phyloP scores from a whole-genome alignment of 2,329 filamentous ascomycete species.

The Trichoderma sp. region DNA sequence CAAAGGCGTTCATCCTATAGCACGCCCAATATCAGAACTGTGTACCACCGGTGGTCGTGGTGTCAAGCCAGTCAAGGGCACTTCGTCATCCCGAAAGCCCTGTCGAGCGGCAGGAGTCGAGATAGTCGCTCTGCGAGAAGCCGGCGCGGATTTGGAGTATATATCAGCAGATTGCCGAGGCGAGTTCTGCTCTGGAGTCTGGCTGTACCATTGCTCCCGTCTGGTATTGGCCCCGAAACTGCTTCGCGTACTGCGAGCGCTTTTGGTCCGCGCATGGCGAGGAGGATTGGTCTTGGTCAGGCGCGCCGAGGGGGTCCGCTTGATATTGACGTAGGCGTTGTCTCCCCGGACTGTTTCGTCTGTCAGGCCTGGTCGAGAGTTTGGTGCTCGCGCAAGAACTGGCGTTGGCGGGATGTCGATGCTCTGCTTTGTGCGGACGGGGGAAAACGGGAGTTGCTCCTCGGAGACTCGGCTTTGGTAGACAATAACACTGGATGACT shows the following conservation, averaged over 20 bases:
- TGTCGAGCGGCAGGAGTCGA: constrained; percentile 47
- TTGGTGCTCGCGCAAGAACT: constrained; percentile 61
- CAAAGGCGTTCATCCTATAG: constrained; percentile 50
- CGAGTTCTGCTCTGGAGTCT: constrained; percentile 37
- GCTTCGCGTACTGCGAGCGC: constrained; percentile 45
- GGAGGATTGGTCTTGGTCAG: constrained; percentile 50
- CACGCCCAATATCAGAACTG: constrained; percentile 54
- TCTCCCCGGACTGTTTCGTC: constrained; percentile 63
- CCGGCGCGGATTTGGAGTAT: constrained; percentile 30
- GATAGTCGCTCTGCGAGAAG: constrained; percentile 29
- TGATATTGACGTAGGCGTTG: constrained; percentile 58
- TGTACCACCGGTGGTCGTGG: constrained; percentile 52
- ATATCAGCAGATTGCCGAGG: constrained; percentile 40
- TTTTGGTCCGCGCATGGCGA: constrained; percentile 43
- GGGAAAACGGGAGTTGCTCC: constrained; percentile 35
- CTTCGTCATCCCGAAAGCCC: constrained; percentile 51
- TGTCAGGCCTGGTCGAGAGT: constrained; percentile 62
- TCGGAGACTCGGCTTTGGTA: constrained; percentile 46
- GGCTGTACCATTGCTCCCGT: constrained; percentile 45
- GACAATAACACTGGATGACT: constrained; percentile 56
- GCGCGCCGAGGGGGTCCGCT: constrained; percentile 52
- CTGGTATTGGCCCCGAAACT: constrained; percentile 47
- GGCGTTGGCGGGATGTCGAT: constrained; percentile 52
- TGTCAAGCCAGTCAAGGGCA: constrained; percentile 48
- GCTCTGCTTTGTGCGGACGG: constrained; percentile 45